phyloP scores from a whole-genome alignment of 164 flowering plant genomes.

The Santalum album region DNA sequence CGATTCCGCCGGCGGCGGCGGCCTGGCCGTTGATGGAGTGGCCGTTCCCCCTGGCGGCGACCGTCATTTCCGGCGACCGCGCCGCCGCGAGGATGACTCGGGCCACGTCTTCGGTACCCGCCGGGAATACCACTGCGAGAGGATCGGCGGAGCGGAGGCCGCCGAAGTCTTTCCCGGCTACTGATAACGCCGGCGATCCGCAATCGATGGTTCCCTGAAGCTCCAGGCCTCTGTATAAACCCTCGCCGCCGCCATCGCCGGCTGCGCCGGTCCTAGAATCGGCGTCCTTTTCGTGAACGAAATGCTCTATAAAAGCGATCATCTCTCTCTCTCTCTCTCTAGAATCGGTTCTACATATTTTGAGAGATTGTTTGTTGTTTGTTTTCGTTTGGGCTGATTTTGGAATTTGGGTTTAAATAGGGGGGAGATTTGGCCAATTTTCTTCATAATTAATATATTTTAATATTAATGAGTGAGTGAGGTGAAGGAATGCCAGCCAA shows the following conservation, averaged over 20 bases:
- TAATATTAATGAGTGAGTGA: too few species aligned
- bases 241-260: neutral
- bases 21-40: slow-evolving; percentile 96
- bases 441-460: too few species aligned
- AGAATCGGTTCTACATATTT: too few species aligned
- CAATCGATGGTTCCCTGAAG: slow-evolving; percentile 32
- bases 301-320: slow-evolving; percentile 55
- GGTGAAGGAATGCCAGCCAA: too few species aligned
- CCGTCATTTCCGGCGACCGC: slow-evolving; percentile 40
- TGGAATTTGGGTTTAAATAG: too few species aligned
- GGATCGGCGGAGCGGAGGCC: slow-evolving; percentile 42
- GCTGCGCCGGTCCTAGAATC: slow-evolving; percentile 16
- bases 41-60: slow-evolving; percentile 86
- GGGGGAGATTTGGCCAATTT: too few species aligned
- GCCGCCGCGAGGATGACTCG: slow-evolving; percentile 31
- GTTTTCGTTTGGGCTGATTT: too few species aligned
- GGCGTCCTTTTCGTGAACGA: slow-evolving; percentile 31
- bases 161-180: slow-evolving; percentile 60
- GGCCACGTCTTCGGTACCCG: slow-evolving; percentile 39
- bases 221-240: slow-evolving; percentile 19
- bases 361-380: too few species aligned
- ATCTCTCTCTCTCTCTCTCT: slow-evolving; percentile 16
- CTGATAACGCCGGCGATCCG: slow-evolving; percentile 18
- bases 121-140: slow-evolving; percentile 47
- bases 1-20: slow-evolving; percentile 61